Base-by-base conservation (phyloP, 1,139 yeast species). In the Wickerhamiella infanticola region DNA sequence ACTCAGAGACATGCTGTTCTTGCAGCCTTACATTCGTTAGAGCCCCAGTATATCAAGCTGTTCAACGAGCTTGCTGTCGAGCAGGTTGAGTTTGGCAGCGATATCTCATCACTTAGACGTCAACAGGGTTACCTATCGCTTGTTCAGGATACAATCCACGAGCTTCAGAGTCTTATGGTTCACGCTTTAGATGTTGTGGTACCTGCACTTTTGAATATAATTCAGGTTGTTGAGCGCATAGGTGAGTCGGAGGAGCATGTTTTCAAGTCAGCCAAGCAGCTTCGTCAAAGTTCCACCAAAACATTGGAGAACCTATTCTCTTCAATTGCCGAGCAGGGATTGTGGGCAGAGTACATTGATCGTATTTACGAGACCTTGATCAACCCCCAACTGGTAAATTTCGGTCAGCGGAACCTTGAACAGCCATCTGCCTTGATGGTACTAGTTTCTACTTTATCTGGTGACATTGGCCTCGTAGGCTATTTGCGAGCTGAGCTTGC, bases 401-500 rank as follows among this genome's bases (percentile, higher is more conserved):
- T 88, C 60, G 80, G 81, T 3, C 70, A 66, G 39, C 95, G 83
- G 55, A 88, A 88, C 58, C 67, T 82, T 41, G 94, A 85, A 57
- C 86, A 80, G 56, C 80, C 88, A 1, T 85, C 96, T 0, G 74
- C 94, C 0, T 62, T 88, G 43, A 67, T 88, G 74, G 74, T 69
- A 48, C 61, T 85, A n/a, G 73, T 88, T 54, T 24, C 46, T 36
- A 67, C 74, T 13, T 74, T 94, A 77, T 72, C 90, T 41, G 67
- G 71, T 11, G 63, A 66, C 29, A 66, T 69, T 9, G 64, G 67
- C 27, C 67, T 79, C 38, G 65, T 71, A 44, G 68, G 68, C 24
- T 75, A 47, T 71, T 36, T 72, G 23, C 49, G 52, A 1, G 72
- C 78, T 35, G 69, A 64, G 50, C 69, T 86, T 3, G 70, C 73